Evolutionary conservation across 768 basidiomycete genomes (phyloP), one percentile per base, ranked within the genome.

Genomic region (Serendipita sp.): DNA sequence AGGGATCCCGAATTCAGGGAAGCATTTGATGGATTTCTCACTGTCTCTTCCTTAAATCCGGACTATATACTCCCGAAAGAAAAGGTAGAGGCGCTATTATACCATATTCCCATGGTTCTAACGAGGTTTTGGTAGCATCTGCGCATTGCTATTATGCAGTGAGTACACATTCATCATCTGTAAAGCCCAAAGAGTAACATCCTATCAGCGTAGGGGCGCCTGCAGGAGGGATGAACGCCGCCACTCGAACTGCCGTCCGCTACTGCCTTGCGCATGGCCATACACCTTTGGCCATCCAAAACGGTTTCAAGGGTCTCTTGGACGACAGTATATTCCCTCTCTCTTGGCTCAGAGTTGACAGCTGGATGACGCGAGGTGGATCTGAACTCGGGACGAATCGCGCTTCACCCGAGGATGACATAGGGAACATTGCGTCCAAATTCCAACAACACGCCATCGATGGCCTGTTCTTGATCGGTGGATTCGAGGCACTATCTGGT

Each of bases 161-260:
- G 75, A 77, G 86, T 73, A 46, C 65, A 37, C 35, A 16, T 34
- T 30, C 16, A 15, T 32, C 67, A 15, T n/a, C 10, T 11, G 2
- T n/a, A 47, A 47, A 41, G 47, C 44, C 35, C 70, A 53, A 70
- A 64, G 2, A 41, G 65, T 41, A 5, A 41, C 13, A 5, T 5
- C 65, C 63, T 34, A 48, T 44, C 68, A 95, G 93, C 71, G 86
- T 93, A 71, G 95, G 96, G 62, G 96, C 96, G 0, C 95, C 96
- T 3, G 96, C 96, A 1, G 95, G 95, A 53, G 96, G 96, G 7
- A 97, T 98, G 92, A 98, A 98, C 72, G 94, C 96, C 1, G 96
- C 95, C 0, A 96, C 92, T 0, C 88, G 95, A 46, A 87, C 93
- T 32, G 92, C 91, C 3, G 92, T 89, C 24, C 86, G 96, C 10